Percentiles rank a stretch among this genome's conserved stretches.
Evolutionary conservation across 139 green algal genomes (phyloP).

Genomic region (Closterium sp.): DNA sequence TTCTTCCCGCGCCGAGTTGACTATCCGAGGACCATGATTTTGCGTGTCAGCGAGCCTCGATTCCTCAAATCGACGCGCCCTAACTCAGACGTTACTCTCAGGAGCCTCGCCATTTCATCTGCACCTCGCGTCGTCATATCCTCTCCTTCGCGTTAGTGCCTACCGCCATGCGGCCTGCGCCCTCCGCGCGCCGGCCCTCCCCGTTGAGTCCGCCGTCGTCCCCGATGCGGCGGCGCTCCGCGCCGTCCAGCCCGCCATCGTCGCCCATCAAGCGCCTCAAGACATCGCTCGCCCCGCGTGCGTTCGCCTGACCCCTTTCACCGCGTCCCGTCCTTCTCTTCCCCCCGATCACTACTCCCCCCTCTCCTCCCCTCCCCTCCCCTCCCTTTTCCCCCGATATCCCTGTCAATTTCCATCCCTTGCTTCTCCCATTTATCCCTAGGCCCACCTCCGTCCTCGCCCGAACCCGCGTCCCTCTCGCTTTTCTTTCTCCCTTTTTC

Average conservation of each 20-base stretch:
- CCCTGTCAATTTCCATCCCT: too few relatives aligned
- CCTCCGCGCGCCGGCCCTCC: background rate
- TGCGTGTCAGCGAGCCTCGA: background rate
- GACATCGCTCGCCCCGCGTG: background rate
- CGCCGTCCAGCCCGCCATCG: background rate
- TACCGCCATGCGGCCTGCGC: background rate
- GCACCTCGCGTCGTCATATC: background rate
- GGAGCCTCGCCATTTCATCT: background rate
- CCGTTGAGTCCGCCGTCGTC: background rate
- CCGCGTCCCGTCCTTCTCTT: background rate
- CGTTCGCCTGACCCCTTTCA: background rate
- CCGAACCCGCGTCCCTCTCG: too few relatives aligned
- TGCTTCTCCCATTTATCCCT: background rate
- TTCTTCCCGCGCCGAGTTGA: too few relatives aligned
- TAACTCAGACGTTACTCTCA: background rate
- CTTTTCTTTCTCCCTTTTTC: background rate
- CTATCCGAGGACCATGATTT: too few relatives aligned
- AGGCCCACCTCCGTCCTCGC: too few relatives aligned
- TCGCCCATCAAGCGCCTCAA: background rate
- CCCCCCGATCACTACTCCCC: background rate
- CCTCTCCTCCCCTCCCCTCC: background rate
- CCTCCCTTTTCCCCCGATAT: background rate
- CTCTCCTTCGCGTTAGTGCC: background rate
- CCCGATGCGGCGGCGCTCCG: background rate
- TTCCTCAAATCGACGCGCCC: background rate